Evolutionary conservation across 2,329 filamentous ascomycete genomes (phyloP).

Genomic region (Beauveria brongniartii): DNA sequence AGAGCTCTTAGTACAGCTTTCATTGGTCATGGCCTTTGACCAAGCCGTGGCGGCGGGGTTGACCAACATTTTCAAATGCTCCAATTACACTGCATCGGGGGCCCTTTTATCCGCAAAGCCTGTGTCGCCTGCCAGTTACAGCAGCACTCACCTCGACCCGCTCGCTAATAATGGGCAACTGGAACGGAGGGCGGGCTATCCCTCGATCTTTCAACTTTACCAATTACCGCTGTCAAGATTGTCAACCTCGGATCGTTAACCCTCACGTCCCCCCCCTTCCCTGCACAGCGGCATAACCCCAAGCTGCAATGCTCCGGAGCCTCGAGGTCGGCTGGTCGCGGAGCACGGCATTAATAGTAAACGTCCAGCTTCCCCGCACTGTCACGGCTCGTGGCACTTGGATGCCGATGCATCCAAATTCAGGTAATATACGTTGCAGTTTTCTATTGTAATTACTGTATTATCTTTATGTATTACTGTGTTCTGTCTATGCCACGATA

Average conservation of each 20-base stretch:
- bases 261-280: neutral
- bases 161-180: no score
- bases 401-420: neutral
- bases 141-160: no score
- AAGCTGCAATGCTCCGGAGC: neutral
- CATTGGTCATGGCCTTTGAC: no score
- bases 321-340: neutral
- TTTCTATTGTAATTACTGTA: neutral
- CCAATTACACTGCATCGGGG: no score
- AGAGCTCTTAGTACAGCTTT: no score
- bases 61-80: no score
- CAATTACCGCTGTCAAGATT: neutral
- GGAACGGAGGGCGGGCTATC: neutral
- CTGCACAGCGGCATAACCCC: neutral
- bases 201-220: neutral
- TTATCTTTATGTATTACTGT: neutral
- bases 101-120: no score
- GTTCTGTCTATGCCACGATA: neutral
- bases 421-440: neutral
- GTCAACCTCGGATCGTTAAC: neutral
- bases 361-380: slow-evolving; percentile 3
- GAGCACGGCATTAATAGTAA: neutral
- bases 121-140: neutral
- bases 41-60: no score
- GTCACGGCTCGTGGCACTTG: neutral